A percentile compares a stretch with the other conserved stretches of the same genome.
Evolutionary conservation across 2,329 filamentous ascomycete genomes (phyloP).

Genomic region (Passalora sequoiae): DNA sequence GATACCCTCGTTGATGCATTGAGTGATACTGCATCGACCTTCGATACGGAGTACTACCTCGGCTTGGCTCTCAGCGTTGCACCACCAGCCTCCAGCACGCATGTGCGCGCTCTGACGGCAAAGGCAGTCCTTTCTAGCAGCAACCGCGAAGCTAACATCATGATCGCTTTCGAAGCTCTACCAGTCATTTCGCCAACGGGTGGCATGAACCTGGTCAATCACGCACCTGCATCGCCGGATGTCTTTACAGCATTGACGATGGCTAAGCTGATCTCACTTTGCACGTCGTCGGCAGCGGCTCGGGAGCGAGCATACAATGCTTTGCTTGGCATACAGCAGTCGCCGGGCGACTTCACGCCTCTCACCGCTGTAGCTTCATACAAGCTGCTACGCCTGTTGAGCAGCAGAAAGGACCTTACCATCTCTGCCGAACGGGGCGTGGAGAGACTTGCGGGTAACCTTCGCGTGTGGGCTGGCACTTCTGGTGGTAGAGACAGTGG

Average conservation of each 20-base stretch:
- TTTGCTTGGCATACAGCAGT: conserved; percentile 39
- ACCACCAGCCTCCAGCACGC: conserved; percentile 70
- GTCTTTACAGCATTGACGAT: conserved; percentile 55
- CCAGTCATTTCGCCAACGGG: conserved; percentile 34
- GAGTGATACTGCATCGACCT: conserved; percentile 42
- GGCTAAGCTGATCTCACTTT: conserved; percentile 53
- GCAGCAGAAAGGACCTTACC: conserved; percentile 25
- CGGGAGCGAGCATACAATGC: conserved; percentile 37
- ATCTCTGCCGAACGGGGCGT: conserved; percentile 36
- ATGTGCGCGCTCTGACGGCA: conserved; percentile 54
- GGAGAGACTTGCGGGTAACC: conserved; percentile 40
- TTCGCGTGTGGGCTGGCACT: conserved; percentile 46
- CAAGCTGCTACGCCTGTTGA: conserved; percentile 38
- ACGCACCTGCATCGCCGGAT: conserved; percentile 53
- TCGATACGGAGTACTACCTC: conserved; percentile 49
- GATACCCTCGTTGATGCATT: conserved; percentile 57
- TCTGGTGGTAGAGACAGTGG: conserved; percentile 40
- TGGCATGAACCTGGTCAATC: conserved; percentile 45
- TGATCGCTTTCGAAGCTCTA: conserved; percentile 50
- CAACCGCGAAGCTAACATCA: conserved; percentile 48
- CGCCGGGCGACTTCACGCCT: conserved; percentile 39
- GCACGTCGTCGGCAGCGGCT: conserved; percentile 26
- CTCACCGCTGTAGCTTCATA: conserved; percentile 45
- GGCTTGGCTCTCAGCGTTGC: conserved; percentile 66
- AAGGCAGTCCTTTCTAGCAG: conserved; percentile 55